These are phyloP conservation scores for Macrophomina pseudophaseolina DNA, from an alignment of 2,329 filamentous ascomycete genomes.

Conservation along the genomic window DNA sequence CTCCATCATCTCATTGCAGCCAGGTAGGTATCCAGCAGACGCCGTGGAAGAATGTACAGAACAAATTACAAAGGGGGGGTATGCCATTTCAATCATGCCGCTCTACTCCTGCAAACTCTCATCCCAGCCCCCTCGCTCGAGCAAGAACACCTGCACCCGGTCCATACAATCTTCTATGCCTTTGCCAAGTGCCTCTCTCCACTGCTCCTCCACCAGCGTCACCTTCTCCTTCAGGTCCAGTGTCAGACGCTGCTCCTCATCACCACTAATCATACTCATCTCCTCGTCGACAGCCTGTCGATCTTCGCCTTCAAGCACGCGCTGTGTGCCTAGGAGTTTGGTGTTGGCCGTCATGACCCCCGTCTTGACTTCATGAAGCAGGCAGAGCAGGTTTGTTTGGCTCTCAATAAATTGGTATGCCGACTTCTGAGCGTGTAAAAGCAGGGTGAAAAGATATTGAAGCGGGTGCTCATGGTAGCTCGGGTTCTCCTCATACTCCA, in stretches of 20 bases:
- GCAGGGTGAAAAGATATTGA: constrained; percentile 85
- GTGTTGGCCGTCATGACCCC: constrained; percentile 73
- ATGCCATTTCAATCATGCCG: constrained; percentile 10
- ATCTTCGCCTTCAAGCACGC: constrained; percentile 48
- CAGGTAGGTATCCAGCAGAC: background rate
- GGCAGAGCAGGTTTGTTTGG: constrained; percentile 86
- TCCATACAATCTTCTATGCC: constrained; percentile 75
- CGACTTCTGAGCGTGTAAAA: constrained; percentile 87
- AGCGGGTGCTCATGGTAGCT: constrained; percentile 79
- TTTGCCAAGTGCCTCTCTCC: constrained; percentile 83
- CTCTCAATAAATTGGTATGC: constrained; percentile 97
- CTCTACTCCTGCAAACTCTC: constrained; percentile 58
- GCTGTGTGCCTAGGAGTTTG: constrained; percentile 69
- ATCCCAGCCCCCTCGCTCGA: constrained; percentile 86
- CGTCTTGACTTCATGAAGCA: constrained; percentile 88
- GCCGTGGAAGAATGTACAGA: constrained; percentile 4
- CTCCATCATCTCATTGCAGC: background rate
- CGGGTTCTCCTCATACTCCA: constrained; percentile 86
- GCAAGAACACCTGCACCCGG: constrained; percentile 73
- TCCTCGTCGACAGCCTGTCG: constrained; percentile 50
- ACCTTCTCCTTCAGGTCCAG: constrained; percentile 94
- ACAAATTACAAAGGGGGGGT: constrained; percentile 17
- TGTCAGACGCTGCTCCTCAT: constrained; percentile 74
- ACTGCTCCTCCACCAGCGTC: constrained; percentile 86
- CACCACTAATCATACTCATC: constrained; percentile 63